A percentile compares a stretch with the other conserved stretches of the same genome.
Evolutionary conservation across 202 grass and related monocot genomes (phyloP).

Genomic region (Zizania palustris): DNA sequence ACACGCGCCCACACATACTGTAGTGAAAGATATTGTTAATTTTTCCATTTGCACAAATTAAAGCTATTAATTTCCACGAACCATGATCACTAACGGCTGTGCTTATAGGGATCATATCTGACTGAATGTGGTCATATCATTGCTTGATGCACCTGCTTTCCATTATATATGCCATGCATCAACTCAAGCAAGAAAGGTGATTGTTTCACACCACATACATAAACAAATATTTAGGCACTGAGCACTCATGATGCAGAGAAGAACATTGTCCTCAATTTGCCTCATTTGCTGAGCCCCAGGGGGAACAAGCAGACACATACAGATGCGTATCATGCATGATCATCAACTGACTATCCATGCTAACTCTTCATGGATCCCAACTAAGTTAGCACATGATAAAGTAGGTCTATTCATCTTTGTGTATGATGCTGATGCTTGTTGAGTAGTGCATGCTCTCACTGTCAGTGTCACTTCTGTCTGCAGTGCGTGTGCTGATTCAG

Average conservation of each 20-base stretch:
- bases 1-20: too few relatives aligned
- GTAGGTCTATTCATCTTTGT: not conserved
- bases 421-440: not conserved
- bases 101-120: not conserved
- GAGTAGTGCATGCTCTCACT: conserved; percentile 6
- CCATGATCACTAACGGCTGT: not conserved
- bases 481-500: not conserved
- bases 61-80: not conserved
- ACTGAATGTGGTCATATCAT: not conserved
- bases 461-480: not conserved
- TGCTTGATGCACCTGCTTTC: not conserved
- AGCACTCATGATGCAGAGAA: conserved; percentile 11
- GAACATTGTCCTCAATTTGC: conserved; percentile 1
- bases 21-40: not conserved
- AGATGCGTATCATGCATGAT: not conserved
- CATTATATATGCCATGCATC: not conserved
- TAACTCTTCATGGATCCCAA: not conserved
- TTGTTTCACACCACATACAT: not conserved
- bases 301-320: not conserved
- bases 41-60: not conserved
- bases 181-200: not conserved
- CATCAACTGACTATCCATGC: not conserved
- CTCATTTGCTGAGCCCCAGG: not conserved
- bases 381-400: conserved; percentile 14
- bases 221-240: not conserved